A percentile compares a stretch with the other conserved stretches of the same genome.
phyloP scores from a whole-genome alignment of 495 filamentous ascomycete genomes.

The Neurospora africana region DNA sequence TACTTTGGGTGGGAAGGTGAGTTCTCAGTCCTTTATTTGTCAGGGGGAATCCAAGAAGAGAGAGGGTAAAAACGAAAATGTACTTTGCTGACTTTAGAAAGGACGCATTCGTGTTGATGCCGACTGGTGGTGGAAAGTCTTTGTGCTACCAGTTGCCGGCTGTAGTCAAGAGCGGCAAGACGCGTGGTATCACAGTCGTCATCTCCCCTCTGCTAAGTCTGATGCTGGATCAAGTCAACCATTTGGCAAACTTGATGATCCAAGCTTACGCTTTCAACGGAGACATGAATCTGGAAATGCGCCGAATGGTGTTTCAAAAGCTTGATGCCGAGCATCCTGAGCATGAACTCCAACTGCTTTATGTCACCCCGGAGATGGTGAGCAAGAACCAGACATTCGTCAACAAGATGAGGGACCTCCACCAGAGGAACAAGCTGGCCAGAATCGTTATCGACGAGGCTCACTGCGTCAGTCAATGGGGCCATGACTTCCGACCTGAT shows the following conservation, averaged over 20 bases:
- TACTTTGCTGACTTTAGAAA: no score
- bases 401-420: constrained; percentile 49
- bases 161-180: constrained; percentile 68
- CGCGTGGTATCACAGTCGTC: constrained; percentile 79
- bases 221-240: constrained; percentile 91
- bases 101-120: constrained; percentile 81
- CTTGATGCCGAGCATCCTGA: constrained; percentile 55
- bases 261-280: constrained; percentile 68
- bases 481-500: constrained; percentile 95
- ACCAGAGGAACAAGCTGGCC: constrained; percentile 58
- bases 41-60: neutral
- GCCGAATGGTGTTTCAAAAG: constrained; percentile 46
- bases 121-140: constrained; percentile 94
- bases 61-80: no score
- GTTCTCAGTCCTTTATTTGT: neutral
- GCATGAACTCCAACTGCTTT: constrained; percentile 68
- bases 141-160: constrained; percentile 96
- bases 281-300: constrained; percentile 48
- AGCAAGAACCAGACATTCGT: constrained; percentile 60
- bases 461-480: constrained; percentile 98
- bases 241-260: constrained; percentile 65
- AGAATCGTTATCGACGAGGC: constrained; percentile 95
- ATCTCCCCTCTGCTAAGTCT: constrained; percentile 89
- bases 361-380: constrained; percentile 95
- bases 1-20: constrained; percentile 59